These are phyloP conservation scores for Marchantia polymorpha DNA, from an alignment of 225 moss, liverwort and hornwort species.

Conservation along the genomic window DNA sequence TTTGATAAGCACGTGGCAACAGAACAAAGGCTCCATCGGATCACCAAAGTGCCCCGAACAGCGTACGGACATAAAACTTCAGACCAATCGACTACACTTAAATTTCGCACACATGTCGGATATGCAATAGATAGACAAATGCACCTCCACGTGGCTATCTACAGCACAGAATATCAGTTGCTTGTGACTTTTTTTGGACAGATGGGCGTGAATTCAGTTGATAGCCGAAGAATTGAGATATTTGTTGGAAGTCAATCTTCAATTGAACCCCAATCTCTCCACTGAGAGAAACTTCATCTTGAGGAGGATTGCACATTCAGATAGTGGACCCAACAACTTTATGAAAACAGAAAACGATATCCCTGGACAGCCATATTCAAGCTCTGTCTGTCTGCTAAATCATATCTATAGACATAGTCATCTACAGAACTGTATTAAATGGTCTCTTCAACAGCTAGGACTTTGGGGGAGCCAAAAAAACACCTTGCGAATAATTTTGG, in stretches of 20 bases:
- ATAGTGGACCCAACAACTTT: background rate
- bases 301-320: background rate
- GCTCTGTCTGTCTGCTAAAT: background rate
- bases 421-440: background rate
- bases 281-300: background rate
- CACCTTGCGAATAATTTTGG: background rate
- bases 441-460: background rate
- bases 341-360: background rate
- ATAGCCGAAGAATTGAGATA: background rate
- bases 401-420: background rate
- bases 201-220: background rate
- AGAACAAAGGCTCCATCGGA: background rate
- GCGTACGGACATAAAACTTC: background rate
- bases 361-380: background rate
- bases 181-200: background rate
- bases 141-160: background rate
- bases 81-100: background rate
- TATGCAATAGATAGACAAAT: no score
- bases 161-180: background rate
- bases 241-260: background rate
- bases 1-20: background rate
- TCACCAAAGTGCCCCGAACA: background rate
- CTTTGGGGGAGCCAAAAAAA: background rate
- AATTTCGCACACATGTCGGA: background rate
- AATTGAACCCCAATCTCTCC: background rate